These are phyloP conservation scores for Daldinia decipiens DNA, from an alignment of 495 filamentous ascomycete species.

Conservation along the genomic window DNA sequence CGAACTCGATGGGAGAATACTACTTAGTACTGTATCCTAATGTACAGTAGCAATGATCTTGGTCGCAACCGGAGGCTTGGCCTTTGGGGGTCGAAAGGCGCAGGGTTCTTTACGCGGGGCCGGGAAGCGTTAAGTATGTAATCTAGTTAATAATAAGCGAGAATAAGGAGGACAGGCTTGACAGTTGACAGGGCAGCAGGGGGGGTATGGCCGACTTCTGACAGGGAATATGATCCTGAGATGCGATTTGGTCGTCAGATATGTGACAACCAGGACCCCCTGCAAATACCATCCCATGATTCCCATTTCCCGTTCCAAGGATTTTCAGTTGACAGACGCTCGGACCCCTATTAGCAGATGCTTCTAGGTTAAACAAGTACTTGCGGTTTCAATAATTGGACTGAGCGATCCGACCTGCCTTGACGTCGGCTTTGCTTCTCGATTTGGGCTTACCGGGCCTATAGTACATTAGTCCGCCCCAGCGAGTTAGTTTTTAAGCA, in stretches of 20 bases:
- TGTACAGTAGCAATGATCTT: slow-evolving; percentile 39
- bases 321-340: slow-evolving; percentile 43
- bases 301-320: slow-evolving; percentile 43
- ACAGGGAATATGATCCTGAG: slow-evolving; percentile 42
- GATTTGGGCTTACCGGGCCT: slow-evolving; percentile 7
- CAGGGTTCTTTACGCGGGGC: slow-evolving; percentile 33
- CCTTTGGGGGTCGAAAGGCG: slow-evolving; percentile 29
- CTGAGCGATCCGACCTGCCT: slow-evolving; percentile 4
- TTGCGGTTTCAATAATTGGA: slow-evolving; percentile 2
- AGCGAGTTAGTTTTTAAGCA: slow-evolving; percentile 3
- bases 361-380: slow-evolving; percentile 6
- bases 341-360: slow-evolving; percentile 19
- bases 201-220: slow-evolving; percentile 13
- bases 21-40: slow-evolving; percentile 10
- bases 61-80: slow-evolving; percentile 37
- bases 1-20: background rate
- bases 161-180: slow-evolving; percentile 35
- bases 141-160: slow-evolving; percentile 43
- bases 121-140: slow-evolving; percentile 26
- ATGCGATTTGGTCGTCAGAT: slow-evolving; percentile 45
- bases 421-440: slow-evolving; percentile 21
- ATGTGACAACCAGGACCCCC: slow-evolving; percentile 39
- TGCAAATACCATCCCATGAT: slow-evolving; percentile 39
- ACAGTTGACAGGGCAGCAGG: slow-evolving; percentile 41
- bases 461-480: slow-evolving; percentile 5